phyloP scores from a whole-genome alignment of 768 basidiomycete genomes.

The Mycena rebaudengoi region DNA sequence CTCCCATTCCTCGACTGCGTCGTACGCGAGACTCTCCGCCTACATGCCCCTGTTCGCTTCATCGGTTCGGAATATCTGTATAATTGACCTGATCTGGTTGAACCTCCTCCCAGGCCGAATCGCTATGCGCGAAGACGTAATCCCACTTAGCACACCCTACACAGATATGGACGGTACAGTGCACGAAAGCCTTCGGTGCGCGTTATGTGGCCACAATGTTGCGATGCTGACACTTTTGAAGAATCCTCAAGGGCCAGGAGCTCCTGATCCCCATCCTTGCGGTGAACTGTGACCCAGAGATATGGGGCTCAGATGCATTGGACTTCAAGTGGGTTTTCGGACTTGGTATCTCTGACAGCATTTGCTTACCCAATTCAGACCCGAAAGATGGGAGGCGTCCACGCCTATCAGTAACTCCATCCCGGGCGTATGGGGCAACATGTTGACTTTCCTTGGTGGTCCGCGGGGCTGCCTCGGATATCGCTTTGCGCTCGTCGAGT shows the following conservation, averaged over 20 bases:
- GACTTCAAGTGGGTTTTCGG: constrained; percentile 47
- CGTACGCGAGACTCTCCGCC: constrained; percentile 3
- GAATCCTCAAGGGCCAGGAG: constrained; percentile 7
- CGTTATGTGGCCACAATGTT: not conserved
- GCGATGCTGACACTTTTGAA: not conserved
- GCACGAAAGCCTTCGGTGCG: constrained; percentile 32
- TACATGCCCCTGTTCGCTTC: constrained; percentile 16
- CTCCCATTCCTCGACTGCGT: constrained; percentile 70
- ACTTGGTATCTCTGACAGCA: not conserved
- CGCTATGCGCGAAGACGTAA: constrained; percentile 42
- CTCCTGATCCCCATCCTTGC: constrained; percentile 23
- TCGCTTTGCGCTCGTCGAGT: constrained; percentile 13
- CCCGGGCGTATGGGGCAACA: constrained; percentile 52
- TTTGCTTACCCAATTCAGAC: constrained; percentile 37
- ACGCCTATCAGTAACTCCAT: constrained; percentile 32
- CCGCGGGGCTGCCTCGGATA: constrained; percentile 52
- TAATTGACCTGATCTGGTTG: too few species aligned
- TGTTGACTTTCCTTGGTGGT: constrained; percentile 53
- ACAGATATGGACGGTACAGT: constrained; percentile 38
- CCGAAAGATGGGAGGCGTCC: constrained; percentile 52
- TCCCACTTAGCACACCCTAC: constrained; percentile 44
- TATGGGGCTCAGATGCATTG: constrained; percentile 55
- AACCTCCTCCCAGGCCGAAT: constrained; percentile 23
- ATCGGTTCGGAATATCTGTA: too few species aligned
- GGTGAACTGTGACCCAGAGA: constrained; percentile 44